These are phyloP conservation scores for Globisporangium barbulae DNA, from an alignment of 352 stramenopile genomes.

Conservation along the genomic window DNA sequence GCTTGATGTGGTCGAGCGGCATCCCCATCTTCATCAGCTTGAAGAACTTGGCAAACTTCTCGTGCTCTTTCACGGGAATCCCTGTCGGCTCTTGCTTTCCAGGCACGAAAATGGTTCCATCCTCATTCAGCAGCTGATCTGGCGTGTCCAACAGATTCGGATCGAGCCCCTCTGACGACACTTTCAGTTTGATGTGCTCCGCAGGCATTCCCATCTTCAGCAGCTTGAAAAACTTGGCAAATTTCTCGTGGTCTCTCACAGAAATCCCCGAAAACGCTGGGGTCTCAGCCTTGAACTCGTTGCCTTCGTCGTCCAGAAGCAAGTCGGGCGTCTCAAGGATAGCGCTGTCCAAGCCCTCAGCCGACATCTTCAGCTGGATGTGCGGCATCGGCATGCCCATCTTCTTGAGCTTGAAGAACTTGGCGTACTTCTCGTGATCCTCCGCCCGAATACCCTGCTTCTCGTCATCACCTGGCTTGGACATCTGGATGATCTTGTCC, in stretches of 20 bases:
- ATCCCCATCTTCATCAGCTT: slow-evolving; percentile 85
- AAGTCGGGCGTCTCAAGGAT: slow-evolving; percentile 74
- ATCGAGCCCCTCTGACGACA: slow-evolving; percentile 84
- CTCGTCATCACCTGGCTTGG: slow-evolving; percentile 49
- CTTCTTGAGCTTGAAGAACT: slow-evolving; percentile 96
- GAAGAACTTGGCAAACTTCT: slow-evolving; percentile 78
- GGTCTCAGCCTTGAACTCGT: slow-evolving; percentile 26
- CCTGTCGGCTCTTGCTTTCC: slow-evolving; percentile 42
- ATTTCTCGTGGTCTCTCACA: slow-evolving; percentile 87
- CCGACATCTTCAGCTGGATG: slow-evolving; percentile 92
- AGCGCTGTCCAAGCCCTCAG: slow-evolving; percentile 87
- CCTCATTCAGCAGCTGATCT: slow-evolving; percentile 53
- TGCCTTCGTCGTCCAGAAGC: slow-evolving; percentile 51
- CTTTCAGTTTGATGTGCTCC: slow-evolving; percentile 77
- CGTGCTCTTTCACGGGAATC: slow-evolving; percentile 78
- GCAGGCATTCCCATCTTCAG: slow-evolving; percentile 83
- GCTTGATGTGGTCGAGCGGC: slow-evolving; percentile 72
- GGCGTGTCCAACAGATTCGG: slow-evolving; percentile 71
- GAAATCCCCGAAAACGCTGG: slow-evolving; percentile 23
- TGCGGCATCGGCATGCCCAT: slow-evolving; percentile 93
- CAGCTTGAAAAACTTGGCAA: slow-evolving; percentile 56
- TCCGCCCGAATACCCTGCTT: slow-evolving; percentile 47
- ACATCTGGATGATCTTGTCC: slow-evolving; percentile 87
- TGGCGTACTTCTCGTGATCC: slow-evolving; percentile 71
- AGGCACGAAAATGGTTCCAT: slow-evolving; percentile 22